These are phyloP conservation scores for Madurella fahalii DNA, from an alignment of 2,329 filamentous ascomycete genomes.

Conservation along the genomic window DNA sequence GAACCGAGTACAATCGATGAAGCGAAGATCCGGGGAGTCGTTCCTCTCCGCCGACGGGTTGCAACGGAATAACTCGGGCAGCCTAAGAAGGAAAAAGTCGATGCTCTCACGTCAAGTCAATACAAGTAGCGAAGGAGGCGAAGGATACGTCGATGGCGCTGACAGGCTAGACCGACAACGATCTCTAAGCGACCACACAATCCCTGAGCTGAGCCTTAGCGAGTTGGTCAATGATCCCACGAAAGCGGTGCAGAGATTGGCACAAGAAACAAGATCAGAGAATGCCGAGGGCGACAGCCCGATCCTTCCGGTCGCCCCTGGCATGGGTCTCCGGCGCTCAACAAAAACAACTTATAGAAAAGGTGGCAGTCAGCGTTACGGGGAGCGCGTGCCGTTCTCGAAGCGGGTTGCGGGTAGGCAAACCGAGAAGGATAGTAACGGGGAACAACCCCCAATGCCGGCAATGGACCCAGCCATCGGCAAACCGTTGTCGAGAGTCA, in stretches of 20 bases:
- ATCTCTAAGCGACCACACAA: constrained; percentile 53
- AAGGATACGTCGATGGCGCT: constrained; percentile 76
- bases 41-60: constrained; percentile 56
- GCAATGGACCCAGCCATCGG: constrained; percentile 45
- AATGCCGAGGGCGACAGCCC: constrained; percentile 67
- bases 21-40: constrained; percentile 73
- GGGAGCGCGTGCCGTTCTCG: constrained; percentile 70
- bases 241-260: constrained; percentile 65
- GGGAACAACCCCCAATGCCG: constrained; percentile 40
- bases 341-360: constrained; percentile 88
- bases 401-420: constrained; percentile 64
- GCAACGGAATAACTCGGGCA: constrained; percentile 53
- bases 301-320: constrained; percentile 74
- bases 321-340: constrained; percentile 78
- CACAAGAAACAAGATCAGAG: constrained; percentile 50
- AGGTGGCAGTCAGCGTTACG: constrained; percentile 76
- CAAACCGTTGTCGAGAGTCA: constrained; percentile 56
- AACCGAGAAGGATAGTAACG: constrained; percentile 55
- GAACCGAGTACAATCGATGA: constrained; percentile 85
- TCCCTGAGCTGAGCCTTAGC: constrained; percentile 67
- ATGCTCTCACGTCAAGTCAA: constrained; percentile 94
- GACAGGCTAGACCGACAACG: constrained; percentile 72
- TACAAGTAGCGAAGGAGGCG: constrained; percentile 55
- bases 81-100: constrained; percentile 82
- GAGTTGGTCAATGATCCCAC: constrained; percentile 77